Evolutionary conservation across 1,139 yeast genomes (phyloP).

Genomic region (Sugiyamaella sp.): DNA sequence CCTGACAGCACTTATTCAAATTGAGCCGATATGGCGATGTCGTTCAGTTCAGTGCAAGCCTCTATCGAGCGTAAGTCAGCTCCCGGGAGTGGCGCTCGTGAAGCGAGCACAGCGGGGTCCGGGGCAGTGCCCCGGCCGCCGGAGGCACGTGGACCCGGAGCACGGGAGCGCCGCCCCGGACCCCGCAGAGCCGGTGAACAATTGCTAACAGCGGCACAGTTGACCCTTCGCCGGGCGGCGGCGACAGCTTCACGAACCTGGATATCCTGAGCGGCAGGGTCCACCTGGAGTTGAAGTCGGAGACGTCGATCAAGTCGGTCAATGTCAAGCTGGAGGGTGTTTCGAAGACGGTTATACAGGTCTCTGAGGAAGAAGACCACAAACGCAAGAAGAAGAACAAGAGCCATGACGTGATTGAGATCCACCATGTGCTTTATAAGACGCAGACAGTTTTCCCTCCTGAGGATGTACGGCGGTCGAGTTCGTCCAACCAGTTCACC

Average conservation of each 20-base stretch:
- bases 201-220: slow-evolving; percentile 5
- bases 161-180: too few species aligned
- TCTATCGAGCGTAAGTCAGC: slow-evolving; percentile 8
- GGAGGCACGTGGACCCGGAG: too few species aligned
- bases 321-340: slow-evolving; percentile 65
- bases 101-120: too few species aligned
- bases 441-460: slow-evolving; percentile 65
- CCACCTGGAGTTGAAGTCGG: slow-evolving; percentile 48
- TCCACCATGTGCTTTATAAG: slow-evolving; percentile 60
- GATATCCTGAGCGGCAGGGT: slow-evolving; percentile 57
- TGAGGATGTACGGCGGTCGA: slow-evolving; percentile 52
- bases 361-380: slow-evolving; percentile 28
- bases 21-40: background rate
- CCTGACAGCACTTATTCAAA: too few species aligned
- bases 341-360: slow-evolving; percentile 42
- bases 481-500: slow-evolving; percentile 57
- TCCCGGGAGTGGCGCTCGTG: too few species aligned
- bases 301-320: slow-evolving; percentile 54
- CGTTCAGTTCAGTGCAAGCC: slow-evolving; percentile 15
- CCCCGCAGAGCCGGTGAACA: too few species aligned
- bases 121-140: too few species aligned
- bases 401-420: slow-evolving; percentile 44
- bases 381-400: slow-evolving; percentile 29
- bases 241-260: slow-evolving; percentile 52
- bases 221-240: slow-evolving; percentile 21